Conservation (phyloP, 2,329 filamentous ascomycete species). For the Arthroderma uncinatum region DNA sequence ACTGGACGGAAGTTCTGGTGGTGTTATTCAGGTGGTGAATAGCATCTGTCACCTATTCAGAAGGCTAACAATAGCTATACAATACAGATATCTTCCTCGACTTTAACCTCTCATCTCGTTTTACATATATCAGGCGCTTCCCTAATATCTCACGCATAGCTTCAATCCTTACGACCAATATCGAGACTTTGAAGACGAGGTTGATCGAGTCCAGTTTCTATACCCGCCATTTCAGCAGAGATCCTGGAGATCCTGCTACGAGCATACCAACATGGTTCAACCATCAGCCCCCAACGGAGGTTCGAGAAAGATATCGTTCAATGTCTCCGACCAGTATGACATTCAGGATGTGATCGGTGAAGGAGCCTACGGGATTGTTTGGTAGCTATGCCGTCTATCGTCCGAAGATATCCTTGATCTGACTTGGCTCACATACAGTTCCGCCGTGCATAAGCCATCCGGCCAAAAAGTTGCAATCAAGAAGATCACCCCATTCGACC, state of each 20-base stretch:
- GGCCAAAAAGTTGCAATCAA: slow-evolving; percentile 99
- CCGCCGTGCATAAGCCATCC: slow-evolving; percentile 93
- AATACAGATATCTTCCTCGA: neutral
- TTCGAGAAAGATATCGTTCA: slow-evolving; percentile 95
- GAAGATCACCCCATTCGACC: slow-evolving; percentile 98
- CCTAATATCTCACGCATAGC: neutral
- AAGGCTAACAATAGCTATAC: neutral
- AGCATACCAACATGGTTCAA: slow-evolving; percentile 29
- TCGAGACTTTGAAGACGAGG: neutral
- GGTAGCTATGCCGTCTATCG: slow-evolving; percentile 48
- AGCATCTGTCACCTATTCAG: neutral
- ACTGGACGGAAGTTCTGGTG: neutral
- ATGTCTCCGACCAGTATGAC: slow-evolving; percentile 98
- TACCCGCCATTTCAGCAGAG: neutral
- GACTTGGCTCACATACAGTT: slow-evolving; percentile 44
- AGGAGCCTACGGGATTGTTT: slow-evolving; percentile 95
- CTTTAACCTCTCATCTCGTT: neutral
- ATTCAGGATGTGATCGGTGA: slow-evolving; percentile 99
- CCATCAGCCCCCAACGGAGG: slow-evolving; percentile 41
- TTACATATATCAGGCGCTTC: neutral
- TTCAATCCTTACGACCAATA: neutral
- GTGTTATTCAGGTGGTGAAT: neutral
- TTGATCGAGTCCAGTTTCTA: neutral
- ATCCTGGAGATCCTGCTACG: neutral
- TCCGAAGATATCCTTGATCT: neutral